Evolutionary conservation across 2,329 filamentous ascomycete genomes (phyloP).

Genomic region (Dactylellina parvicollis): DNA sequence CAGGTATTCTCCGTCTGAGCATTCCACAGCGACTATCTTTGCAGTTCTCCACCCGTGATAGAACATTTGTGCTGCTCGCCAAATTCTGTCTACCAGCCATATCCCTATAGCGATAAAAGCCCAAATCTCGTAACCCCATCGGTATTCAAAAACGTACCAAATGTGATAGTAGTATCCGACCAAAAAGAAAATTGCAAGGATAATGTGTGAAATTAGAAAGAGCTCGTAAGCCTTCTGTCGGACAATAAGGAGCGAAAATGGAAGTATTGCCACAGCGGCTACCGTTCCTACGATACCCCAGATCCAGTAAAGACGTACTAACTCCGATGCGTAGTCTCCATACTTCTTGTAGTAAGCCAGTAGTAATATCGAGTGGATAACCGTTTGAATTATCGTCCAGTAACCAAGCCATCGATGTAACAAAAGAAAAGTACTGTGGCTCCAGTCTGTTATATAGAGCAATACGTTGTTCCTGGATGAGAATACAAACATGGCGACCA

Average conservation of each 20-base stretch:
- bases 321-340: constrained; percentile 57
- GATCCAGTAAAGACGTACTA: constrained; percentile 59
- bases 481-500: constrained; percentile 60
- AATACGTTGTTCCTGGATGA: constrained; percentile 61
- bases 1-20: constrained; percentile 59
- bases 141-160: constrained; percentile 60
- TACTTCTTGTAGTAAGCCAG: constrained; percentile 57
- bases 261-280: constrained; percentile 57
- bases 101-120: constrained; percentile 59
- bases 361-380: constrained; percentile 60
- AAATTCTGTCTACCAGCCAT: constrained; percentile 60
- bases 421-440: constrained; percentile 60
- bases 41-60: constrained; percentile 55
- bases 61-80: constrained; percentile 58
- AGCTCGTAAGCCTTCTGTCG: constrained; percentile 59
- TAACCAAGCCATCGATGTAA: constrained; percentile 61
- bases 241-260: constrained; percentile 57
- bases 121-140: constrained; percentile 62
- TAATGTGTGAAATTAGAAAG: constrained; percentile 59
- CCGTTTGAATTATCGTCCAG: constrained; percentile 56
- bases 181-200: constrained; percentile 59
- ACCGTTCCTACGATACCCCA: constrained; percentile 60
- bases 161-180: constrained; percentile 61
- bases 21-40: constrained; percentile 56
- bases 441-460: constrained; percentile 61